Evolutionary conservation across 2,329 filamentous ascomycete species (phyloP), one percentile per base, ranked within the genome.

Genomic region (Claviceps monticola): DNA sequence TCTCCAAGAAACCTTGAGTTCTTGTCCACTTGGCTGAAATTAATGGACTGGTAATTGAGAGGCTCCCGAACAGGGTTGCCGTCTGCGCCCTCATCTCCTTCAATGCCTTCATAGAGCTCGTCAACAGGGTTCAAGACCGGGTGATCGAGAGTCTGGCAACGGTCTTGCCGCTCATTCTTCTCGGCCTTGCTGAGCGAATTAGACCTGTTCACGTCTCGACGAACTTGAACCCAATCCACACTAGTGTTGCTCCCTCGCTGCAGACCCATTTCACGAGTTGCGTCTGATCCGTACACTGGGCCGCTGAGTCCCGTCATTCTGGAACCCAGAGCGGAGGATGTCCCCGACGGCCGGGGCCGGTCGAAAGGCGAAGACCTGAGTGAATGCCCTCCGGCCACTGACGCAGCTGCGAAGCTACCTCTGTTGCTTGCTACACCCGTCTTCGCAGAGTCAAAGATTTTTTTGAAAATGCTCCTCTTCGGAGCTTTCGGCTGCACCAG

Each of bases 181-280:
- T 98, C 93, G 57, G 91, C 93, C 55, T 83, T 84, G 66, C 90
- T 95, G 39, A 96, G 74, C 0, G 91, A 93, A 62, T 95, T 97
- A 3, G 91, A 95, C 38, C 93, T 80, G 66, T 98, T 97, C 46
- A 98, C 85, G 67, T 98, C 94, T 46, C 93, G 82, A 38, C 93
- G 84, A 21, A 97, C 89, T 65, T 97, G 90, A n/a, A 98, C 89
- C 90, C 93, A 98, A 64, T 97, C 91, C 14, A 86, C 77, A 11
- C 71, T 71, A 34, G 29, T 34, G 13, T 23, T 26, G 19, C 71
- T 59, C 39, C 72, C 76, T n/a, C 70, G 59, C 38, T 71, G 76
- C 6, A 85, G 66, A 2, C 85, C 88, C 76, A 85, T 85, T 17
- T 94, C 88, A 52, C 79, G 76, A 14, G 81, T 77, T 4, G 76